Base-by-base conservation (phyloP, 345 rosid species). In the Gynandropsis gynandra region DNA sequence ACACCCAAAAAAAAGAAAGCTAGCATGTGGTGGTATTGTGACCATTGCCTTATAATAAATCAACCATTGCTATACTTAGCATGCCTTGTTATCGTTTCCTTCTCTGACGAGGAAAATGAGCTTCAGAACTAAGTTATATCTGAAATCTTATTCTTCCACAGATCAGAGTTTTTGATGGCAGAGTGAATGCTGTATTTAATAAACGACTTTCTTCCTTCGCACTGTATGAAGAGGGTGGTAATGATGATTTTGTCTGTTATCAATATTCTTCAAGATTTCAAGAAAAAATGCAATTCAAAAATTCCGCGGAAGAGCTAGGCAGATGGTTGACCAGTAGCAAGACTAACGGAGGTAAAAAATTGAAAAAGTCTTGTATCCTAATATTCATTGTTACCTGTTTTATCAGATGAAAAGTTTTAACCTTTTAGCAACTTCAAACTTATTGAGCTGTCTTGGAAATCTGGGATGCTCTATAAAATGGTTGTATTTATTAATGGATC, bases 121-220 rank as follows among this genome's bases (percentile, higher is more conserved):
- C 40, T 16, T 41, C 2, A 15, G 38, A 24, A 37, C 10, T 24
- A 19, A 40, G 24, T 10, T 31, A 29, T 8, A 33, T 29, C 27
- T 13, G 32, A 36, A 36, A n/a, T 18, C 2, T 7, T 11, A 24
- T 24, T 29, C 0, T 43, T 0, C 16, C 40, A 52, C 54, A 66
- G 71, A 66, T 66, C 47, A 4, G 59, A 47, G 9, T 14, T 42
- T 66, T n/a, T 20, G 57, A 42, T 6, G 29, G 56, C 10, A 13
- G 40, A 55, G 77, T 74, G 10, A 72, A 68, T 78, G 89, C 84
- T 41, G 62, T 77, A 17, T 84, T 65, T 76, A 65, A 77, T 67
- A 76, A 76, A 68, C 48, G 46, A 54, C 52, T 58, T 42, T 77
- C 96, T 50, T 67, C 87, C n/a, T 92, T 82, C 75, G 83, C 85